phyloP scores from a whole-genome alignment of 768 basidiomycete species.

The Royoungia palumana region DNA sequence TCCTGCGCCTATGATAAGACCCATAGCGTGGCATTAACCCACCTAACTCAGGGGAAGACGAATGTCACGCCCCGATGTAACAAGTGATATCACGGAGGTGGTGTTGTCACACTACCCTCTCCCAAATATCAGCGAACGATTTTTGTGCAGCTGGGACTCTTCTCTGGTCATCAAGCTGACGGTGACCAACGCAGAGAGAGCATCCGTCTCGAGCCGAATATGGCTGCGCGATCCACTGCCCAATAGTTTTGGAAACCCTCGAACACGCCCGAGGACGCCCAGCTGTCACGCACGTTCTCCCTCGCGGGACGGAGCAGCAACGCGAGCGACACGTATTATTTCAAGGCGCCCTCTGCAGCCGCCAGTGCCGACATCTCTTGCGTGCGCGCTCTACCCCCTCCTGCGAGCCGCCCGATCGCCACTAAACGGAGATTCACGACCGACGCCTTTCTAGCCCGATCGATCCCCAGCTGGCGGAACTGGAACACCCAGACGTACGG shows the following conservation, averaged over 20 bases:
- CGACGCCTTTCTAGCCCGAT: conserved; percentile 23
- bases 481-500: conserved; percentile 25
- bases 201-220: conserved; percentile 34
- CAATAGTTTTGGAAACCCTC: conserved; percentile 52
- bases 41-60: too few relatives aligned
- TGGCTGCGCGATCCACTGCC: conserved; percentile 31
- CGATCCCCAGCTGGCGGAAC: conserved; percentile 19
- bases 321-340: conserved; percentile 48
- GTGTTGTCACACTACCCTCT: too few relatives aligned
- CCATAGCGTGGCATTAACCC: too few relatives aligned
- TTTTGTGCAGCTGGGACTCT: too few relatives aligned
- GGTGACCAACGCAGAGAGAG: conserved; percentile 27
- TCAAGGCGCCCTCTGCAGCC: conserved; percentile 36
- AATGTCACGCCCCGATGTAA: too few relatives aligned
- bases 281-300: conserved; percentile 39
- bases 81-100: too few relatives aligned
- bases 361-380: conserved; percentile 9
- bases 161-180: too few relatives aligned
- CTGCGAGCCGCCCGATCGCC: conserved; percentile 32
- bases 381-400: conserved; percentile 19
- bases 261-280: conserved; percentile 41
- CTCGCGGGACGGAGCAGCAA: conserved; percentile 47
- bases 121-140: too few relatives aligned
- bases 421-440: conserved; percentile 27
- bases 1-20: too few relatives aligned